phyloP scores from a whole-genome alignment of 495 filamentous ascomycete genomes.

The Neurospora sp. region DNA sequence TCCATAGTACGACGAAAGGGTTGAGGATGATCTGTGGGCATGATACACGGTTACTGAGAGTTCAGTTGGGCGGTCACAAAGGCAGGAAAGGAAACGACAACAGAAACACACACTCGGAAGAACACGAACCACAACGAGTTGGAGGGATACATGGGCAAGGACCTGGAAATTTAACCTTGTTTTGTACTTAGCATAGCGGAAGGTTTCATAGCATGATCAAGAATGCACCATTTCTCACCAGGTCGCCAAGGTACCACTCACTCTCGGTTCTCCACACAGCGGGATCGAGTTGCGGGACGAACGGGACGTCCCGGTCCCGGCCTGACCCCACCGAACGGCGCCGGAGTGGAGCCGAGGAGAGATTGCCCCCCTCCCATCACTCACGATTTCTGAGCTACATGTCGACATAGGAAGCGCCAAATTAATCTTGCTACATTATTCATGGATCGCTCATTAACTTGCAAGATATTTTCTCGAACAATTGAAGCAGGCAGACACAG shows the following conservation, averaged over 20 bases:
- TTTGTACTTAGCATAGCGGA: neutral
- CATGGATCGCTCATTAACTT: neutral
- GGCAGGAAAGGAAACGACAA: neutral
- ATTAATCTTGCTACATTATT: neutral
- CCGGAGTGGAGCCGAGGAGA: neutral
- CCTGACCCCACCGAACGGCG: neutral
- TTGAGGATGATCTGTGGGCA: neutral
- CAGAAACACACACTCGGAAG: neutral
- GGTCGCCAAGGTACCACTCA: neutral
- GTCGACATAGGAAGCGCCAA: neutral
- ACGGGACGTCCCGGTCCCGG: neutral
- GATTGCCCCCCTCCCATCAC: neutral
- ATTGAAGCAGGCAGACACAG: neutral
- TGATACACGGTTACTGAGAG: neutral
- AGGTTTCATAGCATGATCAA: neutral
- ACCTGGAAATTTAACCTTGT: neutral
- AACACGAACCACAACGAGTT: neutral
- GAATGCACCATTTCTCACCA: neutral
- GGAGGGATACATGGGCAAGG: neutral
- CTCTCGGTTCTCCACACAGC: neutral
- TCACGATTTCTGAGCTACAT: neutral
- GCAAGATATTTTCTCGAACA: neutral
- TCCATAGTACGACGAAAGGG: neutral
- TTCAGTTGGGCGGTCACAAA: neutral
- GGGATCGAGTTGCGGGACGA: neutral